These are phyloP conservation scores for Penstemon barbatus DNA, from an alignment of 257 asterid genomes.

Conservation along the genomic window DNA sequence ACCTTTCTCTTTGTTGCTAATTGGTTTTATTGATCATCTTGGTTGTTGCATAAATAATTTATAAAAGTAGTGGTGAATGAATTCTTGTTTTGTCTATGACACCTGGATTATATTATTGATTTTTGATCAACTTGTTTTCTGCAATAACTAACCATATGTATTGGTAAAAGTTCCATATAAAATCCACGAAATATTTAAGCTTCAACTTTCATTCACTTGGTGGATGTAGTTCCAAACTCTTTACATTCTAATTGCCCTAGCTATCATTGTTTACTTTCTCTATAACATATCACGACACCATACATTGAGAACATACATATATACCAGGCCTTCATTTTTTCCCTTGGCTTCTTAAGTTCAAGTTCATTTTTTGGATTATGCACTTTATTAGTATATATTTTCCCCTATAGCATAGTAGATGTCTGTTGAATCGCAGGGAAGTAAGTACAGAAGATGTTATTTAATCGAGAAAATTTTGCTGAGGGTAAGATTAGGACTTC, in stretches of 20 bases:
- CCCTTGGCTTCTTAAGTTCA: slow-evolving; percentile 20
- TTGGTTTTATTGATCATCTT: slow-evolving; percentile 5
- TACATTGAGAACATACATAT: neutral
- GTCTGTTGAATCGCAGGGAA: neutral
- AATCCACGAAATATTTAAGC: slow-evolving; percentile 2
- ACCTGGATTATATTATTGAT: neutral
- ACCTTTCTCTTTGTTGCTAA: slow-evolving; percentile 6
- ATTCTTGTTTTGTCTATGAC: neutral
- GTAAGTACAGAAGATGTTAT: slow-evolving; percentile 5
- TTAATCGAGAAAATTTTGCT: slow-evolving; percentile 9
- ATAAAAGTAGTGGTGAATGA: neutral
- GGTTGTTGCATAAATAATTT: neutral
- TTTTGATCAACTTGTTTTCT: slow-evolving; percentile 2
- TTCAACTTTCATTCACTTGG: neutral
- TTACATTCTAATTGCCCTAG: neutral
- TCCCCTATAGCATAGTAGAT: neutral
- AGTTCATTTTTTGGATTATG: neutral
- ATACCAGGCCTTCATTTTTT: neutral
- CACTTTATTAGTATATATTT: neutral
- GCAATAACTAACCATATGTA: neutral
- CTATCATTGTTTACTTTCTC: slow-evolving; percentile 1
- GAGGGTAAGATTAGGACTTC: slow-evolving; percentile 1
- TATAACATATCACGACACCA: neutral
- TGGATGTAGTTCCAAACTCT: neutral
- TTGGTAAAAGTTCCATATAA: neutral